Base-by-base conservation (phyloP, 2,329 filamentous ascomycete species). In the Phaeoacremonium minimum region DNA sequence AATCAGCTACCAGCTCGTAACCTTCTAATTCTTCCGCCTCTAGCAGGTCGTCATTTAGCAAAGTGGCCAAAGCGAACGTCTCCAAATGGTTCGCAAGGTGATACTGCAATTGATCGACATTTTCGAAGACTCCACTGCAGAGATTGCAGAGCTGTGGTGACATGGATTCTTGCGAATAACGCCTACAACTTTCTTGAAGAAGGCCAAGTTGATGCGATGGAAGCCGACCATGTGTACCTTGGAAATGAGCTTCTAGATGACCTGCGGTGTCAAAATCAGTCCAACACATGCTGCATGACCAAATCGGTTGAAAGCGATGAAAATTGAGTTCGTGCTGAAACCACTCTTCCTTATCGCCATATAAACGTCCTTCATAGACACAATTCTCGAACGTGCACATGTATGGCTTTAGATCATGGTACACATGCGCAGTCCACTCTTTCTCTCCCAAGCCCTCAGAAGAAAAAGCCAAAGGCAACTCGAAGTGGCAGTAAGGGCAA, bases 371-470 rank as follows among this genome's bases (percentile, higher is more conserved):
- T 9, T 30, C 35, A 11, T 28, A 29, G n/a, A 13, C 22, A 26
- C 48, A 51, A 4, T 37, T 29, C 6, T 40, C 42, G 31, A 48
- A 51, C 2, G 44, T 47, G 22, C 49, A 51, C 4, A 43, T 39
- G 36, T 51, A 50, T 4, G 49, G 46, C 28, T 47, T 32, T 11
- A 51, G 37, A 29, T 51, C 49, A 6, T 36, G 30, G 17, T 42
- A 49, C n/a, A 51, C n/a, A 33, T 51, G 49, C 5, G 16, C 35
- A 9, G 35, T 17, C 47, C 47, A 50, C 11, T 48, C 45, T 4
- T 41, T 41, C 30, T 42, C 38, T n/a, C n/a, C n/a, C n/a, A n/a
- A n/a, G 7, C 15, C 35, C 7, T 29, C 18, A 9, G 34, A 30
- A 4, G 26, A 30, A 6, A 41, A 15, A 11, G 29, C 30, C 28